These are phyloP conservation scores for Phoma sp. DNA, from an alignment of 2,329 filamentous ascomycete species.

Conservation along the genomic window DNA sequence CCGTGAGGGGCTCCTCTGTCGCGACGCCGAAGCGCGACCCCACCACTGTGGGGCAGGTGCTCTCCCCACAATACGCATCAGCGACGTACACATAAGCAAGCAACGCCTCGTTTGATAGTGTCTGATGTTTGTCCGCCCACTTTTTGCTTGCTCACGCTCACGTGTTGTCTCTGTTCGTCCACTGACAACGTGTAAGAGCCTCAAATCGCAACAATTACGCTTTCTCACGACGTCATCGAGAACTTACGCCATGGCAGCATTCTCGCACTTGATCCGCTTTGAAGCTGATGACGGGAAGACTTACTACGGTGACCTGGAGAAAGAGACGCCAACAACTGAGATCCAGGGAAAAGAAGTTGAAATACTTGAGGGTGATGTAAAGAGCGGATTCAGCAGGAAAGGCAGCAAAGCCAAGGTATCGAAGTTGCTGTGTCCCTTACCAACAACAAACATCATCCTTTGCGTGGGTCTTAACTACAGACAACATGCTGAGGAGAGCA, in stretches of 20 bases:
- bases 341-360: slow-evolving; percentile 41
- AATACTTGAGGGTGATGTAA: slow-evolving; percentile 37
- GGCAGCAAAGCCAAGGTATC: slow-evolving; percentile 33
- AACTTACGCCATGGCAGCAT: slow-evolving; percentile 27
- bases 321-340: slow-evolving; percentile 36
- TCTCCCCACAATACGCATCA: slow-evolving; percentile 6
- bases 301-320: slow-evolving; percentile 41
- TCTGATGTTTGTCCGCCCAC: slow-evolving; percentile 5
- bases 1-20: slow-evolving; percentile 5
- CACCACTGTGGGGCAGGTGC: slow-evolving; percentile 10
- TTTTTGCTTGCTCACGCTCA: slow-evolving; percentile 1
- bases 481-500: slow-evolving; percentile 43
- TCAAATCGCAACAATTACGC: not conserved
- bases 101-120: not conserved
- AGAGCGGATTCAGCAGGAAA: slow-evolving; percentile 39
- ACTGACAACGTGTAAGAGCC: not conserved
- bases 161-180: not conserved
- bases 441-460: slow-evolving; percentile 37
- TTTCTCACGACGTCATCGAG: slow-evolving; percentile 7
- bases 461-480: slow-evolving; percentile 48
- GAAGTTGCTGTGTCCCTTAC: slow-evolving; percentile 41
- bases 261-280: slow-evolving; percentile 46
- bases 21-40: not conserved
- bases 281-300: slow-evolving; percentile 36
- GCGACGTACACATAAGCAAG: slow-evolving; percentile 8